phyloP scores from a whole-genome alignment of 805 yeast species.

The Kuraishia piskuri region DNA sequence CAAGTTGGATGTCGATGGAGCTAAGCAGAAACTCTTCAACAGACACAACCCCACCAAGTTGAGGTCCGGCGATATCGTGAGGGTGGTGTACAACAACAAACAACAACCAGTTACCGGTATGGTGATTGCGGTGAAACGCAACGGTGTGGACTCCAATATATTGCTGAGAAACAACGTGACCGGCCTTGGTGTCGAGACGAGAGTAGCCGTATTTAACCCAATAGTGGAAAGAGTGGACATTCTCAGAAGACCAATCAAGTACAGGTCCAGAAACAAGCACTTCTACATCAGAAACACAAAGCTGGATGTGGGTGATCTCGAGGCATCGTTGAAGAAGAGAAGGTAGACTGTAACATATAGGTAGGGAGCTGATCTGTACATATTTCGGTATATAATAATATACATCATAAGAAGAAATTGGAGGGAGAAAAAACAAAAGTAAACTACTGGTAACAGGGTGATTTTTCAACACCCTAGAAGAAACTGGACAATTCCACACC shows the following conservation, averaged over 20 bases:
- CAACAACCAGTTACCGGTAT: constrained; percentile 71
- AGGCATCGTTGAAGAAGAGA: constrained; percentile 12
- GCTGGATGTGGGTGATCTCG: constrained; percentile 69
- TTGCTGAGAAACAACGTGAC: constrained; percentile 74
- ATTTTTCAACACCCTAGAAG: too few relatives aligned
- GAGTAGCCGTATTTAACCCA: constrained; percentile 78
- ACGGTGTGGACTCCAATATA: constrained; percentile 66
- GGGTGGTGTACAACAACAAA: constrained; percentile 54
- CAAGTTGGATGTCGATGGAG: constrained; percentile 65
- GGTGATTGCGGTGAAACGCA: constrained; percentile 67
- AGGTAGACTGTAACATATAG: neutral
- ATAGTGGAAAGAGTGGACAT: constrained; percentile 69
- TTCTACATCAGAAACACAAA: constrained; percentile 80
- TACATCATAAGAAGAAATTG: too few relatives aligned
- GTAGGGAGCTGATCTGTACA: neutral
- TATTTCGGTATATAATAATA: neutral
- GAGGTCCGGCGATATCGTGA: constrained; percentile 75
- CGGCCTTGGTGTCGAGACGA: constrained; percentile 77
- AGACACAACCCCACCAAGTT: constrained; percentile 38
- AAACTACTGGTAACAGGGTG: too few relatives aligned
- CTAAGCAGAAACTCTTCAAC: constrained; percentile 49
- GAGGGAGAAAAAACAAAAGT: too few relatives aligned
- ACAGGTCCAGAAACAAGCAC: constrained; percentile 76
- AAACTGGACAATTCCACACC: too few relatives aligned
- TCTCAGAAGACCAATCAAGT: constrained; percentile 61